Base-by-base conservation (phyloP, 2,329 filamentous ascomycete genomes). In the Berkeleyomyces rouxiae region DNA sequence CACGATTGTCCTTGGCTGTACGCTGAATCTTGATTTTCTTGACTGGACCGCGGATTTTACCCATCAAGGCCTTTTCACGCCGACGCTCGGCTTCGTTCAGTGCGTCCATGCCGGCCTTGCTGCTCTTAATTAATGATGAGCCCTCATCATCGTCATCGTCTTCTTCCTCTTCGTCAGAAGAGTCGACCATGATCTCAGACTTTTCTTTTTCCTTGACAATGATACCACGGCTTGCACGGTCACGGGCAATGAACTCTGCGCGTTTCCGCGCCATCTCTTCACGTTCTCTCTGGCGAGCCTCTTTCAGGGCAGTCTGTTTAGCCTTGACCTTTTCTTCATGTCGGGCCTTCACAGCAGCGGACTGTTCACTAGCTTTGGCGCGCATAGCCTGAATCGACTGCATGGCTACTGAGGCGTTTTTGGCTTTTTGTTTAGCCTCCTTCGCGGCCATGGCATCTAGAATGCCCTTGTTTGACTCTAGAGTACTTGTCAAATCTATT, bases 1-100 rank as follows among this genome's bases (percentile, higher is more conserved):
- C 92, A 68, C 92, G 86, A 83, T 96, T 92, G 73, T 99, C 93
- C 73, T 95, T 95, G 55, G 86, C 83, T 13, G 90, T 92, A 59
- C 92, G 83, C 66, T 86, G 79, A 60, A 90, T 82, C 71, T 89
- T 88, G 67, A 83, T 77, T 75, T 96, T 96, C 74, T 90, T 92
- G 63, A 95, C 84, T 0, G 92, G 92, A 11, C 83, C 84, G 51
- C 82, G 81, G 59, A 80, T 78, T 69, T 82, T 77, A 66, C 81
- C 72, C 49, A 77, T 80, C 67, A 84, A 70, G 37, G 79, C 74
- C 61, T 74, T 72, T 61, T 73, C 72, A n/a, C 75, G 74, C 3
- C 71, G 73, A 63, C 69, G 75, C 63, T 77, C 77, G 2, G 77
- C 78, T 23, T 77, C 78, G 63, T 78, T 75, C 36, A 79, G 71